Conservation (phyloP, 352 stramenopile genomes). For the Thraustotheca clavata region DNA sequence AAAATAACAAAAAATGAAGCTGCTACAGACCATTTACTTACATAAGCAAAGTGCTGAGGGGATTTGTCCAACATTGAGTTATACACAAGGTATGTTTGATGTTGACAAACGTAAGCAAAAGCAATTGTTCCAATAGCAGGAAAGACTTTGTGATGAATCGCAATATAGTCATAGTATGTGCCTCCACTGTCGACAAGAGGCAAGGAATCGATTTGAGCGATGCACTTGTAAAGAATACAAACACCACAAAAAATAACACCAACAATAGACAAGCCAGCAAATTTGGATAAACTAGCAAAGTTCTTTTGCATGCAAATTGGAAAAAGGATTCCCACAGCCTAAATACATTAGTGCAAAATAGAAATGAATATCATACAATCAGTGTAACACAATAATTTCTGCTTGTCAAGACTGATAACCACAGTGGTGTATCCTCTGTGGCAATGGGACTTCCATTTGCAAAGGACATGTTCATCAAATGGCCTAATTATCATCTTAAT, state of each 20-base stretch:
- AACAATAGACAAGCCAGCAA: constrained; percentile 3
- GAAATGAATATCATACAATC: not conserved
- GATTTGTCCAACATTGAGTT: constrained; percentile 33
- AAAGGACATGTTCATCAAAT: constrained; percentile 4
- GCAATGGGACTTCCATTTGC: not conserved
- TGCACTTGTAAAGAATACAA: constrained; percentile 11
- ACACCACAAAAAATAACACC: not conserved
- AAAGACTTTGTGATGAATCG: constrained; percentile 38
- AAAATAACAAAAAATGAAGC: constrained; percentile 30
- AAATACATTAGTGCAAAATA: not conserved
- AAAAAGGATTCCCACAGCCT: constrained; percentile 1
- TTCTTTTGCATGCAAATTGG: constrained; percentile 16
- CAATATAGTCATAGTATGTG: constrained; percentile 33
- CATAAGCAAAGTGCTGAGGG: constrained; percentile 27
- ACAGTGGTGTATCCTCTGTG: not conserved
- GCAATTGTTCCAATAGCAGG: constrained; percentile 40
- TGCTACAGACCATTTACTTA: constrained; percentile 30
- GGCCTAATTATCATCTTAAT: constrained; percentile 1
- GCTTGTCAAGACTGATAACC: not conserved
- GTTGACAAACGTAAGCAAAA: constrained; percentile 34
- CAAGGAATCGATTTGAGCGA: not conserved
- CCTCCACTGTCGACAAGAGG: not conserved
- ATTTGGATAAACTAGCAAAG: constrained; percentile 15
- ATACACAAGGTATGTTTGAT: constrained; percentile 50
- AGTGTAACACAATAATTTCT: not conserved